Percentiles rank a stretch among this genome's conserved stretches.
phyloP scores from a whole-genome alignment of 2,329 filamentous ascomycete genomes.

The Orbilia ellipsospora region DNA sequence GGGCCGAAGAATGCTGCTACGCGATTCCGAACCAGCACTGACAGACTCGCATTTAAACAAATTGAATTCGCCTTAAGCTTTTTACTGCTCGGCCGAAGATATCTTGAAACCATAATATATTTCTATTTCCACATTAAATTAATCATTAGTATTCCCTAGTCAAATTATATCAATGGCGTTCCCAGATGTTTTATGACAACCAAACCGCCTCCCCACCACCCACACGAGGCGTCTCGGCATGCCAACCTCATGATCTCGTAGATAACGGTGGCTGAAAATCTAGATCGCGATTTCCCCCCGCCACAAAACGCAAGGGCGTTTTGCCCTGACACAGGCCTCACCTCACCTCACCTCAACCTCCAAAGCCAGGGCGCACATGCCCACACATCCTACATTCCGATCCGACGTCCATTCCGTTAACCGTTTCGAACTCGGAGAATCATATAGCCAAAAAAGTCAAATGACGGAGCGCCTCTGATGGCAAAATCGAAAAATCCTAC shows the following conservation, averaged over 20 bases:
- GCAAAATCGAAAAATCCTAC: background rate
- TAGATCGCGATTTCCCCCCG: background rate
- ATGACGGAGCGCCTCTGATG: background rate
- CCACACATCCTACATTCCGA: conserved; percentile 1
- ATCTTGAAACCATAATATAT: no score
- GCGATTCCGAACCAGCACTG: background rate
- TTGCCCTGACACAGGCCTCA: background rate
- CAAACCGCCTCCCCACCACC: background rate
- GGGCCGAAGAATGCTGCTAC: background rate
- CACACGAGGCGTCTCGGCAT: background rate
- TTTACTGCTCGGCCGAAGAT: no score
- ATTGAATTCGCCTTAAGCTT: no score
- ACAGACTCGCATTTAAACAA: background rate
- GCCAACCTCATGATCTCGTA: conserved; percentile 15
- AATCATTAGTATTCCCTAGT: no score
- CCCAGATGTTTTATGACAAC: no score
- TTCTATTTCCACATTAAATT: no score
- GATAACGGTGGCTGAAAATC: conserved; percentile 16
- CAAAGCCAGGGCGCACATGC: background rate
- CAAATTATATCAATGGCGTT: no score
- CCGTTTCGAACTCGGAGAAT: background rate
- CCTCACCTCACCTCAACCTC: background rate
- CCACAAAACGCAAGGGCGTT: conserved; percentile 15
- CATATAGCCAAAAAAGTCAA: background rate
- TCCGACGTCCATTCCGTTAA: conserved; percentile 34